Percentiles rank a stretch among this genome's conserved stretches.
Conservation (phyloP, 2,329 filamentous ascomycete species). For the Sporothrix pallida region DNA sequence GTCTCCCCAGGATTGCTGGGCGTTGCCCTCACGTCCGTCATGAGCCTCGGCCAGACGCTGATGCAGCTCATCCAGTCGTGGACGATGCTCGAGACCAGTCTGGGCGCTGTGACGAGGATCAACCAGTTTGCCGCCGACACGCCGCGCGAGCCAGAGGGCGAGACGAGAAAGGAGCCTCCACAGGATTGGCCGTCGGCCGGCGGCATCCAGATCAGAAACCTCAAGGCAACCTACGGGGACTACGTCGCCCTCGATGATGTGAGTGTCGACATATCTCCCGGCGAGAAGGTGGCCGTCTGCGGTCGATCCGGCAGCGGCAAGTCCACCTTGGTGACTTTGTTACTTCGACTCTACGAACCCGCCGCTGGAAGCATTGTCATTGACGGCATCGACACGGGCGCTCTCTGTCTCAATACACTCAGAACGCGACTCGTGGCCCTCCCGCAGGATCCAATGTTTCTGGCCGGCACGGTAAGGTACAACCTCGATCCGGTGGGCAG, state of each 20-base stretch:
- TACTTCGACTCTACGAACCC: too few relatives aligned
- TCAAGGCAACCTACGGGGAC: slow-evolving; percentile 27
- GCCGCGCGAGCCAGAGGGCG: slow-evolving; percentile 26
- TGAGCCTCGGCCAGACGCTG: slow-evolving; percentile 38
- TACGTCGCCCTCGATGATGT: slow-evolving; percentile 39
- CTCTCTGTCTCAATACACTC: slow-evolving; percentile 45
- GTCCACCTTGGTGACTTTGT: slow-evolving; percentile 42
- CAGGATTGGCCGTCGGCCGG: slow-evolving; percentile 23
- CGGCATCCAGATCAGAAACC: slow-evolving; percentile 17
- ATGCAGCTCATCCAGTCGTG: slow-evolving; percentile 40
- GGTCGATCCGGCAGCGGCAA: slow-evolving; percentile 47
- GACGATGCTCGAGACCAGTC: slow-evolving; percentile 41
- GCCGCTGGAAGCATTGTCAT: slow-evolving; percentile 52
- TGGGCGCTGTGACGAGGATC: slow-evolving; percentile 41
- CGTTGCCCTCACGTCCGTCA: slow-evolving; percentile 44
- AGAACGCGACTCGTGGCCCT: slow-evolving; percentile 49
- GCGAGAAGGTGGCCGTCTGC: slow-evolving; percentile 47
- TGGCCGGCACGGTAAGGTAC: slow-evolving; percentile 49
- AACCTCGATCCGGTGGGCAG: slow-evolving; percentile 70
- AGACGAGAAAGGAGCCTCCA: slow-evolving; percentile 12
- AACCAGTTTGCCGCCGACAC: slow-evolving; percentile 32
- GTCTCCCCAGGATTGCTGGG: slow-evolving; percentile 44
- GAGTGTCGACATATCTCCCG: slow-evolving; percentile 41
- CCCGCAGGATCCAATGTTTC: slow-evolving; percentile 50
- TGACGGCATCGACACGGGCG: slow-evolving; percentile 51